A percentile compares a stretch with the other conserved stretches of the same genome.
These are phyloP conservation scores for Septoria petroselini DNA, from an alignment of 2,329 filamentous ascomycete species.

Conservation along the genomic window DNA sequence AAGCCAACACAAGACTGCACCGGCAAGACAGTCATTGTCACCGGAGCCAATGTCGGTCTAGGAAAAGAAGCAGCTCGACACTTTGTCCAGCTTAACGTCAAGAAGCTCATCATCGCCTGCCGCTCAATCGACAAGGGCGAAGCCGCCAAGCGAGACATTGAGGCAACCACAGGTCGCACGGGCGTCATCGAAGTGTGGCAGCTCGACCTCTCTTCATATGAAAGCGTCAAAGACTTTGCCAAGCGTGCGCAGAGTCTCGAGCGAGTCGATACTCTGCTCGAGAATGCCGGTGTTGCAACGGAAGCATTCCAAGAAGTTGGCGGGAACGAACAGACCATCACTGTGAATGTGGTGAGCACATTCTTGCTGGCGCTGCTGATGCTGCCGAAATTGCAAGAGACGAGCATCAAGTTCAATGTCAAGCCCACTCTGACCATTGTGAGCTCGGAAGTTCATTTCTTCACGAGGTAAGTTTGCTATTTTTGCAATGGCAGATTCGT, in stretches of 20 bases:
- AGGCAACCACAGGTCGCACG: slow-evolving; percentile 34
- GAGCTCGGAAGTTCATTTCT: slow-evolving; percentile 45
- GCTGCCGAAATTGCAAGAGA: slow-evolving; percentile 52
- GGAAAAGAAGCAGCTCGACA: slow-evolving; percentile 48
- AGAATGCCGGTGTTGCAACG: slow-evolving; percentile 45
- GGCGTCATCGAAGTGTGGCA: slow-evolving; percentile 47
- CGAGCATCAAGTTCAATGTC: slow-evolving; percentile 35
- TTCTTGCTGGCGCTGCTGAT: slow-evolving; percentile 52
- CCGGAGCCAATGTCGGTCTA: slow-evolving; percentile 49
- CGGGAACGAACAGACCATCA: slow-evolving; percentile 50
- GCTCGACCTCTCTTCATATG: slow-evolving; percentile 44
- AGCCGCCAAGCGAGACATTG: slow-evolving; percentile 43
- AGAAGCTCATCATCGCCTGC: slow-evolving; percentile 47
- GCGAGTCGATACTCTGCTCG: slow-evolving; percentile 39
- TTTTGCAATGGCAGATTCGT: no score
- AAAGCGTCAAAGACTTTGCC: slow-evolving; percentile 40
- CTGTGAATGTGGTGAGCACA: slow-evolving; percentile 54
- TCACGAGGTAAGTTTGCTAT: slow-evolving; percentile 22
- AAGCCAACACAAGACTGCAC: slow-evolving; percentile 30
- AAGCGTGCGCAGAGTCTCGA: slow-evolving; percentile 33
- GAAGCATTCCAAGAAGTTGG: slow-evolving; percentile 38
- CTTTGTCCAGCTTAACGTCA: slow-evolving; percentile 42
- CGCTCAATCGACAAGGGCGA: slow-evolving; percentile 46
- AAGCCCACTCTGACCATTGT: slow-evolving; percentile 43
- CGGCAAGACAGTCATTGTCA: slow-evolving; percentile 45